A percentile compares a stretch with the other conserved stretches of the same genome.
Evolutionary conservation across 2,329 filamentous ascomycete genomes (phyloP).

Genomic region (Alternaria viburni): DNA sequence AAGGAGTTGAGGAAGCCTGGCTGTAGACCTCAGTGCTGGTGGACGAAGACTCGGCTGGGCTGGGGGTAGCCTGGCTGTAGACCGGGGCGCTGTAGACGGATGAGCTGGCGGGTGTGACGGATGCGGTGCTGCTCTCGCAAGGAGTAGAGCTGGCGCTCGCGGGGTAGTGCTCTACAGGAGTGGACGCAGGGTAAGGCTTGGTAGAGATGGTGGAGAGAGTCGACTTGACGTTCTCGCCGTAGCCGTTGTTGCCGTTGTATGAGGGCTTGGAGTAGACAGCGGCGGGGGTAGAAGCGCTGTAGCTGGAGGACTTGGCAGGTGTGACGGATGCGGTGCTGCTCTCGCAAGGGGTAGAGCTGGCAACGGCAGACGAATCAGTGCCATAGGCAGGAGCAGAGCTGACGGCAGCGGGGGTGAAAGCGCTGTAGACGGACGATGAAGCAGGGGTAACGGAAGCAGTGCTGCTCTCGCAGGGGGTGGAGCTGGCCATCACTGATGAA

Average conservation of each 20-base stretch:
- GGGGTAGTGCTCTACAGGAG: not conserved
- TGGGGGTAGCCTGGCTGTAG: not conserved
- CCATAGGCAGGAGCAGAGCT: not conserved
- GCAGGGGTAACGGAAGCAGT: not conserved
- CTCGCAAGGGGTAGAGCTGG: constrained; percentile 6
- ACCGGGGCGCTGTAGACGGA: not conserved
- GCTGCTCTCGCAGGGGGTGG: not conserved
- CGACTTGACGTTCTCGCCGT: not conserved
- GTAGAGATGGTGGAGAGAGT: constrained; percentile 2
- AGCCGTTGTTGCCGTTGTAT: not conserved
- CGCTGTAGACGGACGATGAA: not conserved
- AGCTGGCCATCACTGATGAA: not conserved
- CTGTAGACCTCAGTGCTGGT: not conserved
- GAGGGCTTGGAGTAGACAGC: constrained; percentile 6
- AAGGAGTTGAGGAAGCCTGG: not conserved
- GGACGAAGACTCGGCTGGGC: not conserved
- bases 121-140: constrained; percentile 2
- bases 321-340: constrained; percentile 6
- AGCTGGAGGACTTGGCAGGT: not conserved
- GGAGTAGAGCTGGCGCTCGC: constrained; percentile 2
- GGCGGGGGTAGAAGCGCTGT: constrained; percentile 2
- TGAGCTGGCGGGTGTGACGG: not conserved
- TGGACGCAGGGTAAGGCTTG: not conserved
- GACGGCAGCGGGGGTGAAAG: not conserved
- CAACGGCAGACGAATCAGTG: not conserved